phyloP scores from a whole-genome alignment of 108 stramenopile species.

The Epithemia pelagica region DNA sequence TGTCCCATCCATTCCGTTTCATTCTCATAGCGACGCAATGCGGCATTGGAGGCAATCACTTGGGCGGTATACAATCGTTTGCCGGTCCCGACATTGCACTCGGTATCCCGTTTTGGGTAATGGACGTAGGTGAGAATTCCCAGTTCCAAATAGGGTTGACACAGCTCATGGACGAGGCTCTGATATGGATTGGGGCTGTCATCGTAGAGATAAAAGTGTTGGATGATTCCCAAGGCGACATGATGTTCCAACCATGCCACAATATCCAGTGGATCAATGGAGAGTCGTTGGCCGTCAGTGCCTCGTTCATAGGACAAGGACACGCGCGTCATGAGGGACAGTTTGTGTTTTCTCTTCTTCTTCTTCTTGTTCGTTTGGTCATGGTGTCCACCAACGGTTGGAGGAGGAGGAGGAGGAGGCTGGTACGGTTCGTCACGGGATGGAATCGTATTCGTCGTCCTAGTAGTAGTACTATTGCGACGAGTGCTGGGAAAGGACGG shows the following conservation, averaged over 20 bases:
- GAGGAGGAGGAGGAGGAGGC: no score
- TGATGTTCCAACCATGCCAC: not conserved
- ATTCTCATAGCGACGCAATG: not conserved
- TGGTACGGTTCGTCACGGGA: not conserved
- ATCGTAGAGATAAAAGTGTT: not conserved
- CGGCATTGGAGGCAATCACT: not conserved
- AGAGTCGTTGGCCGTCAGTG: not conserved
- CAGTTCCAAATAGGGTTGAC: not conserved
- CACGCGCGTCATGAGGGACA: not conserved
- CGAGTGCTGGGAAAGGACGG: not conserved
- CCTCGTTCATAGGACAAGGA: not conserved
- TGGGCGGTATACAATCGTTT: not conserved
- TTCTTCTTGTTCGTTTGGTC: not conserved
- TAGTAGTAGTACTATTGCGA: not conserved
- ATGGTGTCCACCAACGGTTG: no score
- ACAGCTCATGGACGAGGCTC: not conserved
- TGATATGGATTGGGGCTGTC: not conserved
- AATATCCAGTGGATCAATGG: not conserved
- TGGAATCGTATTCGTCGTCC: not conserved
- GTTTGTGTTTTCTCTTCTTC: not conserved
- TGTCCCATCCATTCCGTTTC: not conserved
- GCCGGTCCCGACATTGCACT: not conserved
- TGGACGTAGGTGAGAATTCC: not conserved
- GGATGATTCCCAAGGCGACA: not conserved
- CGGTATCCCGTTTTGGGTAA: not conserved